Evolutionary conservation across 2,329 filamentous ascomycete species (phyloP), one percentile per base, ranked within the genome.

Genomic region (Lizonia empirigonia): DNA sequence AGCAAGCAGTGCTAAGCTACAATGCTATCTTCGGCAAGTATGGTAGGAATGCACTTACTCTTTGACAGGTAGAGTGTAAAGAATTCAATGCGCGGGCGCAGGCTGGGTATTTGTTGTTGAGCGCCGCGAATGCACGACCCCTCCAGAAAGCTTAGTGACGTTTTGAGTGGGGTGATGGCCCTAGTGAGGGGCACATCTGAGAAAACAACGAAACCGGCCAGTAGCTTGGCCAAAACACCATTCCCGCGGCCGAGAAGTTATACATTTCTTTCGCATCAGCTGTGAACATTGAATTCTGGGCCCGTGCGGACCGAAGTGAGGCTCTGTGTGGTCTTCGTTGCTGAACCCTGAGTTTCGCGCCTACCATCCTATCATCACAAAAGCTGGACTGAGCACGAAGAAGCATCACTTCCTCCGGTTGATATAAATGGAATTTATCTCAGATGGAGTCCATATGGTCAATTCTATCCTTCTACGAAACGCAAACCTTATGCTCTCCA

Each of bases 91-190:
- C 9, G 26, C 27, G 15, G 35, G 44, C 32, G 22, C 60, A 61
- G 61, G 63, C 66, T 57, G 24, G 58, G 30, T 53, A 59, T 49
- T 49, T 50, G 45, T 34, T 56, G 47, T 53, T 46, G 50, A 56
- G 44, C 50, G 50, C 38, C 24, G 46, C 32, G 24, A 42, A 42
- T 42, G 46, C 49, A 51, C 39, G 49, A 41, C 49, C 49, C 49
- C 42, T 46, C 42, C 22, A 20, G n/a, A 44, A 32, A 49, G 38
- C 37, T 41, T 47, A 45, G 49, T 52, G 49, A 52, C 49, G 49
- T 46, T 37, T 32, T 49, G 36, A 37, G 42, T 47, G 44, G 38
- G 35, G 30, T 45, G 35, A 44, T 39, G 32, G 29, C 29, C 22
- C 39, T 48, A 53, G 44, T 53, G 37, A 36, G 37, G 44, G 49